These are phyloP conservation scores for Shiraia bambusicola DNA, from an alignment of 2,329 filamentous ascomycete genomes.

Conservation along the genomic window DNA sequence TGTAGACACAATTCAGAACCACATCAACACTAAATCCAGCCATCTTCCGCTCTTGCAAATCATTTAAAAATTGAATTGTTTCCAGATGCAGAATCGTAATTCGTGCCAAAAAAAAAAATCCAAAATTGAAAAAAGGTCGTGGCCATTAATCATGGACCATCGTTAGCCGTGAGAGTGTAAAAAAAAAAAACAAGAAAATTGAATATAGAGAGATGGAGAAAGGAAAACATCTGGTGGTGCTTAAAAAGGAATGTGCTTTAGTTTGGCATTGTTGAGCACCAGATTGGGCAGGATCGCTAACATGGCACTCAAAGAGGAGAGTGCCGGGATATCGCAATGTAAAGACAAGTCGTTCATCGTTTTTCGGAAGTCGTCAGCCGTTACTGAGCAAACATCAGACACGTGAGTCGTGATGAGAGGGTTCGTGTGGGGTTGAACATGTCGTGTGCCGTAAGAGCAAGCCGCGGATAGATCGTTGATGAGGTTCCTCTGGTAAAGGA, in stretches of 20 bases:
- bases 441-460: conserved; percentile 29
- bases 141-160: conserved; percentile 32
- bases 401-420: conserved; percentile 34
- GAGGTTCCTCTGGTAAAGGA: conserved; percentile 22
- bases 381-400: conserved; percentile 34
- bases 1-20: conserved; percentile 2
- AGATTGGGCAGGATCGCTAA: conserved; percentile 27
- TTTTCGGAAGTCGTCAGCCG: conserved; percentile 38
- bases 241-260: conserved; percentile 32
- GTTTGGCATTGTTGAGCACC: conserved; percentile 26
- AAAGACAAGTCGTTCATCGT: conserved; percentile 34
- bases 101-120: conserved; percentile 4
- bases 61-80: conserved; percentile 8
- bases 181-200: conserved; percentile 21
- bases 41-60: conserved; percentile 11
- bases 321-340: conserved; percentile 44
- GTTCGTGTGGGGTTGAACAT: conserved; percentile 18
- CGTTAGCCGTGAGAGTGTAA: conserved; percentile 27
- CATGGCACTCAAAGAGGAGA: conserved; percentile 33
- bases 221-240: conserved; percentile 27
- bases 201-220: conserved; percentile 21
- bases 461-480: conserved; percentile 29
- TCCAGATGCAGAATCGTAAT: conserved; percentile 11
- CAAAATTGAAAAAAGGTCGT: conserved; percentile 16
- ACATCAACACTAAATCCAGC: conserved; percentile 8